Base-by-base conservation (phyloP, 805 yeast genomes). In the Spathaspora arborariae region DNA sequence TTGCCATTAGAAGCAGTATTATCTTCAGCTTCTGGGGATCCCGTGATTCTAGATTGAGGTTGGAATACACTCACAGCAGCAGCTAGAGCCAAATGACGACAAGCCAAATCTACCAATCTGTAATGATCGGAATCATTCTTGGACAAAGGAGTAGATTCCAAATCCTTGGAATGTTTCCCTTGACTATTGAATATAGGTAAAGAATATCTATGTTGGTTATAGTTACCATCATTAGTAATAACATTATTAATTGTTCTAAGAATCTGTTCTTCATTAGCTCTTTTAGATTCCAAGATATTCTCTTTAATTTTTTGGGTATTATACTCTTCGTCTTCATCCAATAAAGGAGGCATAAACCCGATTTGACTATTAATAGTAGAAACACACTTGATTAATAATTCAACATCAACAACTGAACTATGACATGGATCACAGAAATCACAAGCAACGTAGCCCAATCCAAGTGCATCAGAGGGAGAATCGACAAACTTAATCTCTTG, bases 41-140 rank as follows among this genome's bases (percentile, higher is more conserved):
- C 56, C 1, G 55, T 60, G 11, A 59, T 64, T 11, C 52, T 44
- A 7, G 54, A 35, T 19, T 52, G 50, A 5, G 60, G 63, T 37
- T 56, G 57, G 50, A 65, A 68, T 4, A 70, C 58, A 41, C 63
- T 65, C 33, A 71, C 63, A 8, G 82, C 85, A 1, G 94, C 95
- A 26, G 94, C 94, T 37, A 83, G 70, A 1, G 92, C 90, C 57
- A 87, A 82, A 62, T 86, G 91, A 45, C 92, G 80, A 58, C 95
- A 88, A 1, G 96, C 94, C 56, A 82, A 77, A 58, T 82, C 86
- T 19, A 84, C 88, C 40, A 84, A 73, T 49, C 82, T 74, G 55
- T 80, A 74, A 58, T 86, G 91, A 56, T 84, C 89, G 40, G 80
- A 70, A 59, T 84, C 88, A 60, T 80, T 80, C 56, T 80, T 79